phyloP scores from a whole-genome alignment of 2,329 filamentous ascomycete species.

The Exophiala sp. region DNA sequence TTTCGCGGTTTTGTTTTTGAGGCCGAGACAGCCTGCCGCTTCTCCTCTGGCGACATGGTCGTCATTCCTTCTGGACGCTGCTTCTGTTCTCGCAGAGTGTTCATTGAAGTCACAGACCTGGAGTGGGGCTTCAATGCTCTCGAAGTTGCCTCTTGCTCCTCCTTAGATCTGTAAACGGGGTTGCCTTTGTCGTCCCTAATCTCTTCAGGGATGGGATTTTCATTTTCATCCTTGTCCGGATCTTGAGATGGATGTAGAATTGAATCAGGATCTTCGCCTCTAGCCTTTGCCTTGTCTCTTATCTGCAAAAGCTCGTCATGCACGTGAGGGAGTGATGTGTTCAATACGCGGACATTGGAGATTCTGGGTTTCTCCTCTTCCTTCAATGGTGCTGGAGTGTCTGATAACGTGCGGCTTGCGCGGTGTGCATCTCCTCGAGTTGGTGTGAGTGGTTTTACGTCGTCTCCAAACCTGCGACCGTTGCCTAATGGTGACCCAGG shows the following conservation, averaged over 20 bases:
- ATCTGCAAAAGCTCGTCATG: slow-evolving; percentile 84
- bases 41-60: slow-evolving; percentile 42
- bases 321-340: slow-evolving; percentile 84
- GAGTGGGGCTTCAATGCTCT: slow-evolving; percentile 83
- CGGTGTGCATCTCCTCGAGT: slow-evolving; percentile 16
- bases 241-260: slow-evolving; percentile 22
- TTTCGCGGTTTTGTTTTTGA: slow-evolving; percentile 67
- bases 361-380: slow-evolving; percentile 54
- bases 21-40: slow-evolving; percentile 49
- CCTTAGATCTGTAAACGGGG: slow-evolving; percentile 42
- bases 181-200: slow-evolving; percentile 27
- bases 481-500: slow-evolving; percentile 12
- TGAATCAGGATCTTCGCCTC: slow-evolving; percentile 33
- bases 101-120: slow-evolving; percentile 65
- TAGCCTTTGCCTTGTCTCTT: slow-evolving; percentile 48
- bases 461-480: slow-evolving; percentile 13
- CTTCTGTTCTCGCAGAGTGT: slow-evolving; percentile 53
- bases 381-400: slow-evolving; percentile 20
- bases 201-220: slow-evolving; percentile 29
- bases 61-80: slow-evolving; percentile 56
- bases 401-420: slow-evolving; percentile 26
- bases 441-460: slow-evolving; percentile 27
- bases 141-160: slow-evolving; percentile 77
- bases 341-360: slow-evolving; percentile 86
- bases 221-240: slow-evolving; percentile 16